Evolutionary conservation across 352 stramenopile species (phyloP).

Genomic region (Globisporangium irregulare): DNA sequence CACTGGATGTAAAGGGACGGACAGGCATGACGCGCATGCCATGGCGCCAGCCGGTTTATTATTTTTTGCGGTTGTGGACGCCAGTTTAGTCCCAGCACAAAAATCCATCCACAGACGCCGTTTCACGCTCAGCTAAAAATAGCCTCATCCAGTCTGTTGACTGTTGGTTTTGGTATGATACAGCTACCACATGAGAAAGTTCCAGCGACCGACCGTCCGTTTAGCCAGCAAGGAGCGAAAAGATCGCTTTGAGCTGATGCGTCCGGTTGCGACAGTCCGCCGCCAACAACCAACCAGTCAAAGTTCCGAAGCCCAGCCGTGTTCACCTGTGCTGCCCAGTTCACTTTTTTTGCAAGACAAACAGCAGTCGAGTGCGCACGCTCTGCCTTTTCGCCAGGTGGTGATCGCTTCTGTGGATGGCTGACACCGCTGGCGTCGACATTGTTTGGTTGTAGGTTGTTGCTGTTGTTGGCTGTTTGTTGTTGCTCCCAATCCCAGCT

Average conservation of each 20-base stretch:
- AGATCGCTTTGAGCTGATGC: not conserved
- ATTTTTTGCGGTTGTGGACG: not conserved
- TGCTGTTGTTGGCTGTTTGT: not conserved
- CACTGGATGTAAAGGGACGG: not conserved
- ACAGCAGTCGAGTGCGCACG: not conserved
- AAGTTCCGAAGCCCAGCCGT: not conserved
- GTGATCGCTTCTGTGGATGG: not conserved
- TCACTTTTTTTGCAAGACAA: not conserved
- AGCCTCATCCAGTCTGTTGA: not conserved
- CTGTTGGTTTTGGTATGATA: no score
- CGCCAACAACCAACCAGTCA: not conserved
- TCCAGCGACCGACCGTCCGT: not conserved
- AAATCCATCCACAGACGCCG: not conserved
- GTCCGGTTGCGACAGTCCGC: not conserved
- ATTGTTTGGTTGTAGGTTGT: constrained; percentile 3
- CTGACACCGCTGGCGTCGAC: not conserved
- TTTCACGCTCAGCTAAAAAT: not conserved
- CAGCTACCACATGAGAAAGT: not conserved
- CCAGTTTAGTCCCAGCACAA: not conserved
- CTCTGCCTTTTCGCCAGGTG: not conserved
- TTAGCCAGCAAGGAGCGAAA: not conserved
- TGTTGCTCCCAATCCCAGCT: not conserved
- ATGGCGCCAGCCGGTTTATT: not conserved
- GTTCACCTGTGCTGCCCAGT: not conserved
- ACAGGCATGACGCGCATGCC: not conserved